A percentile compares a stretch with the other conserved stretches of the same genome.
These are phyloP conservation scores for Coleophoma cylindrospora DNA, from an alignment of 2,329 filamentous ascomycete genomes.

Conservation along the genomic window DNA sequence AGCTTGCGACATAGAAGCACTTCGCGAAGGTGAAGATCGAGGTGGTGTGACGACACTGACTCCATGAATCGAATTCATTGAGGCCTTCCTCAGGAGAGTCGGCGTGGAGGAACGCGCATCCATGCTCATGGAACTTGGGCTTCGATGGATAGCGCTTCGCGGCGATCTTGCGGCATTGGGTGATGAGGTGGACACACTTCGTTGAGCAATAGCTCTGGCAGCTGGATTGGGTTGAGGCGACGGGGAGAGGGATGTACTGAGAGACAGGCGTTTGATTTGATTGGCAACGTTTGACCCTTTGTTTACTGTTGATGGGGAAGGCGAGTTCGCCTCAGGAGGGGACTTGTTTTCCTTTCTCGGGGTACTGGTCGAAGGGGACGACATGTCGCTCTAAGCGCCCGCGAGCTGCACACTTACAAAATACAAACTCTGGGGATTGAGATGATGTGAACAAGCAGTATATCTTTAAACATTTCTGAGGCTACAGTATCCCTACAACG, in stretches of 20 bases:
- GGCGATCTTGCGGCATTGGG: slow-evolving; percentile 15
- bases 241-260: slow-evolving; percentile 2
- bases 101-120: slow-evolving; percentile 34
- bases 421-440: background rate
- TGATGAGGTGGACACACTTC: slow-evolving; percentile 13
- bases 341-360: background rate
- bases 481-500: background rate
- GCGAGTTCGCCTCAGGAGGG: background rate
- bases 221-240: background rate
- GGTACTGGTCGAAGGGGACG: background rate
- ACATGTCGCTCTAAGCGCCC: background rate
- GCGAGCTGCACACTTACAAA: background rate
- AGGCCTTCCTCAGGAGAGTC: slow-evolving; percentile 34
- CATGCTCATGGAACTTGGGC: slow-evolving; percentile 29
- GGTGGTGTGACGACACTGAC: slow-evolving; percentile 30
- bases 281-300: slow-evolving; percentile 13
- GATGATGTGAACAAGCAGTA: background rate
- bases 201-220: background rate
- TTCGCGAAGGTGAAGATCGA: slow-evolving; percentile 30
- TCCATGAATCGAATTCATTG: slow-evolving; percentile 34
- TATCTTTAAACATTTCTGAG: background rate
- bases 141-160: slow-evolving; percentile 20
- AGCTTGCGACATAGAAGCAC: slow-evolving; percentile 36
- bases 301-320: slow-evolving; percentile 8
- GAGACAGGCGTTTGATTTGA: slow-evolving; percentile 37